Evolutionary conservation across 1,284 basidiomycete genomes (phyloP).

Genomic region (Sanguinoderma infundibulare): DNA sequence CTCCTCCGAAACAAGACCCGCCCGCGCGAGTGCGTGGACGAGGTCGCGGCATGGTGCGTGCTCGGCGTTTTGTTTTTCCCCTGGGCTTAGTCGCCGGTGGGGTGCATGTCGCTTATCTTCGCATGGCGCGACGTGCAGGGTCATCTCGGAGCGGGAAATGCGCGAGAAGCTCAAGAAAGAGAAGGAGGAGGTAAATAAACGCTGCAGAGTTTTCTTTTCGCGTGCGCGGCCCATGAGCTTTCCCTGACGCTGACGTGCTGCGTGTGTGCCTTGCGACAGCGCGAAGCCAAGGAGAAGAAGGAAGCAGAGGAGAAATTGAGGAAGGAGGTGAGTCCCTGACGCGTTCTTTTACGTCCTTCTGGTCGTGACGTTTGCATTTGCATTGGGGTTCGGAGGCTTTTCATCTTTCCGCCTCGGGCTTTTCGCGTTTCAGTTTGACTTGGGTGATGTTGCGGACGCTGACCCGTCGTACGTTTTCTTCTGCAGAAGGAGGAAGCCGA

Average conservation of each 20-base stretch:
- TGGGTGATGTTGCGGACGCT: not conserved
- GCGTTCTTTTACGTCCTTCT: slow-evolving; percentile 11
- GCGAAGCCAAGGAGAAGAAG: slow-evolving; percentile 76
- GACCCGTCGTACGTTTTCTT: slow-evolving; percentile 15
- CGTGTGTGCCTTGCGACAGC: slow-evolving; percentile 42
- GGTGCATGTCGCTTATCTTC: slow-evolving; percentile 15
- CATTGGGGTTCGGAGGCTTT: slow-evolving; percentile 10
- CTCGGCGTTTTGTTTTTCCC: not conserved
- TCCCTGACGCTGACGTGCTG: too few species aligned
- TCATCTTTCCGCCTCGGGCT: not conserved
- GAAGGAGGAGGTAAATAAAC: slow-evolving; percentile 70
- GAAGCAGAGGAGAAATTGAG: slow-evolving; percentile 53
- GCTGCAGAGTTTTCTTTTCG: slow-evolving; percentile 18
- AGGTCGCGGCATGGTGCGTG: slow-evolving; percentile 67
- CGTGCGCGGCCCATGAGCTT: not conserved
- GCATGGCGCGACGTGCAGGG: slow-evolving; percentile 41
- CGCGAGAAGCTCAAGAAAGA: slow-evolving; percentile 83
- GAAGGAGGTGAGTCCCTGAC: slow-evolving; percentile 39
- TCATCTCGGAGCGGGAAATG: slow-evolving; percentile 77
- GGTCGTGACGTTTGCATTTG: slow-evolving; percentile 5
- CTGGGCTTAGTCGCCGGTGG: slow-evolving; percentile 4
- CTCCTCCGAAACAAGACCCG: slow-evolving; percentile 84
- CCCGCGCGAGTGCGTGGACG: slow-evolving; percentile 79
- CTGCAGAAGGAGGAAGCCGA: slow-evolving; percentile 55
- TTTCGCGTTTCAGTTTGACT: not conserved